phyloP scores from a whole-genome alignment of 169 alveolate species.

The Eimeria zaria region DNA sequence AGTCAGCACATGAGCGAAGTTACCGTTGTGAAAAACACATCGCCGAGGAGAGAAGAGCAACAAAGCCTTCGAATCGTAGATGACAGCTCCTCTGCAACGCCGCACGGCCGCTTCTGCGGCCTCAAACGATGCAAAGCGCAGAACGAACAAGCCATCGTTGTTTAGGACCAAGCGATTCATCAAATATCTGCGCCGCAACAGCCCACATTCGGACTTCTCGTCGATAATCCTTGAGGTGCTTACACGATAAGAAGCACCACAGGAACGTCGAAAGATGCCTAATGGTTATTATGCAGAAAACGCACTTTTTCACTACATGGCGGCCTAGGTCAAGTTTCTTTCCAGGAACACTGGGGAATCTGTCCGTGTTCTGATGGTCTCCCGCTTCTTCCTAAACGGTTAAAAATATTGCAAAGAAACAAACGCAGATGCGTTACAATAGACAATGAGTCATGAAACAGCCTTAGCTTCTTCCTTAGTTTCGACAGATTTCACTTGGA shows the following conservation, averaged over 20 bases:
- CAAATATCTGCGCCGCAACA: constrained; percentile 58
- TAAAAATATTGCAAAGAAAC: not conserved
- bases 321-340: constrained; percentile 35
- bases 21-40: constrained; percentile 79
- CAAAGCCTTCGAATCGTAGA: constrained; percentile 76
- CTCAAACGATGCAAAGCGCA: constrained; percentile 80
- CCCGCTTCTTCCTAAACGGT: not conserved
- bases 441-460: not conserved
- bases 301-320: constrained; percentile 65
- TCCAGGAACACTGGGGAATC: not conserved
- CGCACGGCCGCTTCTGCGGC: constrained; percentile 84
- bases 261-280: not conserved
- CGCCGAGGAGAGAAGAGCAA: constrained; percentile 81
- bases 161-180: constrained; percentile 75
- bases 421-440: not conserved
- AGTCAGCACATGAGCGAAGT: not conserved
- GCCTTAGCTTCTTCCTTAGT: not conserved
- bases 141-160: constrained; percentile 79
- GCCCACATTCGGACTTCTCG: not conserved
- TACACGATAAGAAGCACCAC: not conserved
- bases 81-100: constrained; percentile 75
- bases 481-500: not conserved
- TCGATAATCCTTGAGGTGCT: not conserved
- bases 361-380: constrained; percentile 14
- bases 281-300: not conserved